Evolutionary conservation across 1,284 basidiomycete species (phyloP).

Genomic region (Caloboletus firmus): DNA sequence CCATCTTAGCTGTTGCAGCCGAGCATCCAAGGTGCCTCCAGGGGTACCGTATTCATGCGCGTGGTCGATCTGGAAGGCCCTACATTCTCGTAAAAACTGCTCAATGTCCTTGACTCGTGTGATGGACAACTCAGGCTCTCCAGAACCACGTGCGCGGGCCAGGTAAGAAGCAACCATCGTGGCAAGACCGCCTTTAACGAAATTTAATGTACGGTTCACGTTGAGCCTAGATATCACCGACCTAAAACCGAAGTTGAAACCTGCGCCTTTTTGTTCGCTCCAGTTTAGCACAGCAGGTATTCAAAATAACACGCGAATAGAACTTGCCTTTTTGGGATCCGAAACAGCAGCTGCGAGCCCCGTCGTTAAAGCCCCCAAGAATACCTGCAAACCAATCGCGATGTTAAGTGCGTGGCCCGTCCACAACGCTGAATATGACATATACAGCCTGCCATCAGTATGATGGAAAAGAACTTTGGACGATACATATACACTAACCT

Average conservation of each 20-base stretch:
- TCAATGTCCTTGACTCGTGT: slow-evolving; percentile 57
- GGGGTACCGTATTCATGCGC: slow-evolving; percentile 40
- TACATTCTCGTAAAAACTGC: slow-evolving; percentile 59
- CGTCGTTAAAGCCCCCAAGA: slow-evolving; percentile 67
- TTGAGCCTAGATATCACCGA: slow-evolving; percentile 9
- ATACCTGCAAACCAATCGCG: slow-evolving; percentile 56
- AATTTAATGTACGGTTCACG: background rate
- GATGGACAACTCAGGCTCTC: slow-evolving; percentile 62
- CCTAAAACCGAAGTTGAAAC: slow-evolving; percentile 27
- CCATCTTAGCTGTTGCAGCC: slow-evolving; percentile 29
- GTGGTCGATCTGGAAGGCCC: slow-evolving; percentile 56
- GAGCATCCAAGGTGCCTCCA: slow-evolving; percentile 8
- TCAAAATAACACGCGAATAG: background rate
- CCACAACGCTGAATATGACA: slow-evolving; percentile 40
- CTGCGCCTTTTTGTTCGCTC: slow-evolving; percentile 18
- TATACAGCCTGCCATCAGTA: slow-evolving; percentile 5
- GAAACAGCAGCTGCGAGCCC: slow-evolving; percentile 54
- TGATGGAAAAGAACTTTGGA: background rate
- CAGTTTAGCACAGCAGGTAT: background rate
- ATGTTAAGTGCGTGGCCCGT: slow-evolving; percentile 54
- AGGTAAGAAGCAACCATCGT: slow-evolving; percentile 70
- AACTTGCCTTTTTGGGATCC: slow-evolving; percentile 38
- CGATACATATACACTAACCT: slow-evolving; percentile 19
- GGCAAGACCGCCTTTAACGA: slow-evolving; percentile 49
- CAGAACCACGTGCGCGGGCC: slow-evolving; percentile 63